Evolutionary conservation across 1,284 basidiomycete genomes (phyloP).

Genomic region (Cryptococcus maquisensis): DNA sequence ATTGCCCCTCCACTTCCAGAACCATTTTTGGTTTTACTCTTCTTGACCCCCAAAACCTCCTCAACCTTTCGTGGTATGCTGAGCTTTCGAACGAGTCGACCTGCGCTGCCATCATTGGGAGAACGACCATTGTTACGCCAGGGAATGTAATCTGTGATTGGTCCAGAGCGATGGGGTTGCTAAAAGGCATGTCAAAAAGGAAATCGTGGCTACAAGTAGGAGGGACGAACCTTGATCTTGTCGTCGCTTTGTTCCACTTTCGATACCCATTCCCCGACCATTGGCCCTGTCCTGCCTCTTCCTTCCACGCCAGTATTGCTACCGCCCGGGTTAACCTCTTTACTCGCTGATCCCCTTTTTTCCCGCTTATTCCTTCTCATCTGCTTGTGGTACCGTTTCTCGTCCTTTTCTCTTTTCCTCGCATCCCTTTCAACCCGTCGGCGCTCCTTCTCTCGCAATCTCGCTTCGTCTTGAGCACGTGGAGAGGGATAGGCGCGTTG

Average conservation of each 20-base stretch:
- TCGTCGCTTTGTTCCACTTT: background rate
- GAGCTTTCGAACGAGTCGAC: background rate
- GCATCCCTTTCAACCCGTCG: background rate
- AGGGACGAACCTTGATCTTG: background rate
- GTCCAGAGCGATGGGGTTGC: background rate
- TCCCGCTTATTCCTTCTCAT: conserved; percentile 2
- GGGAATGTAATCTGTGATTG: background rate
- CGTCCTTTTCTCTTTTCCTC: conserved; percentile 5
- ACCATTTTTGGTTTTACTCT: background rate
- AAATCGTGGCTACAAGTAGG: no score
- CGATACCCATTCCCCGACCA: conserved; percentile 8
- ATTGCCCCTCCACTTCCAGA: background rate
- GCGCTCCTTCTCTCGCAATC: no score
- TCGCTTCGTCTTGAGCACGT: background rate
- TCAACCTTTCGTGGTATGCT: background rate
- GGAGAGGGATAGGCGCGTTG: background rate
- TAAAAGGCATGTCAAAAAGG: background rate
- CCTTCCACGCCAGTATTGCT: background rate
- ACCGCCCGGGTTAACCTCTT: conserved; percentile 2
- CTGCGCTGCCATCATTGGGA: background rate
- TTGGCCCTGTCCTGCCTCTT: background rate
- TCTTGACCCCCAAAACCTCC: no score
- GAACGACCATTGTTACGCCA: background rate
- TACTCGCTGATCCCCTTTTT: background rate
- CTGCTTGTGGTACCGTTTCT: conserved; percentile 4